Evolutionary conservation across 148 eudicot species (phyloP).

Genomic region (Vaccinium vitisidaea): DNA sequence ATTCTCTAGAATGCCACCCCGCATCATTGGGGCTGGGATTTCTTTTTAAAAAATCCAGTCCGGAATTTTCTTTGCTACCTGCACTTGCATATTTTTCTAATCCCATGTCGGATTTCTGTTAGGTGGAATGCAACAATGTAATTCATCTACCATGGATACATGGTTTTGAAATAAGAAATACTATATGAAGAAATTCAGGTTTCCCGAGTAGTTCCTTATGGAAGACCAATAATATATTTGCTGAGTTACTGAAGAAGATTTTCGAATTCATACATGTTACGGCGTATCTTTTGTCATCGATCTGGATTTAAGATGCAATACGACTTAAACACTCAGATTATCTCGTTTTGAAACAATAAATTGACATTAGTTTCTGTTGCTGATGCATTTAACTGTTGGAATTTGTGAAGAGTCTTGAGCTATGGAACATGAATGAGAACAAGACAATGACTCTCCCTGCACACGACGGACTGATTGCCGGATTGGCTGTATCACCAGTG

Average conservation of each 20-base stretch:
- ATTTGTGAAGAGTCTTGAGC: constrained; percentile 70
- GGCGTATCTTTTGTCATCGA: background rate
- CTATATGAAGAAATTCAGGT: background rate
- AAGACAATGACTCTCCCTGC: constrained; percentile 76
- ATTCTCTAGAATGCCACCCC: background rate
- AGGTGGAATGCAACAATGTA: background rate
- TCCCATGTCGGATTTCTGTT: background rate
- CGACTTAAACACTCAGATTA: background rate
- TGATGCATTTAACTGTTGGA: background rate
- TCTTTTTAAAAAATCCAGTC: background rate
- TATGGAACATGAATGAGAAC: constrained; percentile 87
- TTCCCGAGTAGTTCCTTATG: background rate
- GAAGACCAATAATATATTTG: too few species aligned
- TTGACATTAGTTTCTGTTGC: background rate
- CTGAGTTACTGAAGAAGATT: too few species aligned
- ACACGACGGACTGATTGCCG: constrained; percentile 69
- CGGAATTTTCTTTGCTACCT: background rate
- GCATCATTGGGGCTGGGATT: background rate
- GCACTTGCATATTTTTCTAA: background rate
- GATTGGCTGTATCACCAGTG: constrained; percentile 57
- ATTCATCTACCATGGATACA: background rate
- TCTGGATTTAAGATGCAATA: background rate
- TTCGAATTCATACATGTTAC: background rate
- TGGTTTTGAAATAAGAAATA: background rate
- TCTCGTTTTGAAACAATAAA: background rate